These are phyloP conservation scores for Articulospora tetracladia DNA, from an alignment of 495 filamentous ascomycete species.

Conservation along the genomic window DNA sequence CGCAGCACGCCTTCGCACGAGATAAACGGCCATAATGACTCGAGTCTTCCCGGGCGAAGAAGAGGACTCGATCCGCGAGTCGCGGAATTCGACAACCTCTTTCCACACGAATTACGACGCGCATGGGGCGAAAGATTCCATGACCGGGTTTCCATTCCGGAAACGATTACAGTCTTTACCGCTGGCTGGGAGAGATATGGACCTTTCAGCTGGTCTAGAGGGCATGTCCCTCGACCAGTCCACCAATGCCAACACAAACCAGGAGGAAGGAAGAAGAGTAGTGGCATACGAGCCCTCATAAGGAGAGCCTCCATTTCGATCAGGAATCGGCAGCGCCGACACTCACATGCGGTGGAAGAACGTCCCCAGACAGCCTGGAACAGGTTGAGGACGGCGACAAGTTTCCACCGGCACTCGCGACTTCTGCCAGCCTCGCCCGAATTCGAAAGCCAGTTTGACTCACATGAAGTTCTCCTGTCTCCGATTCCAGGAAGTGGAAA, in stretches of 20 bases:
- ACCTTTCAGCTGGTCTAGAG: constrained; percentile 14
- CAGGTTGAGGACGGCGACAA: constrained; percentile 43
- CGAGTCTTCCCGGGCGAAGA: constrained; percentile 33
- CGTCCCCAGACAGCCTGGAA: constrained; percentile 42
- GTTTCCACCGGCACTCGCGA: constrained; percentile 40
- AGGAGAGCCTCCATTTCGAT: constrained; percentile 48
- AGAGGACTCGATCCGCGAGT: constrained; percentile 30
- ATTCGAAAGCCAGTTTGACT: constrained; percentile 9
- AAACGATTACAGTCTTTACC: constrained; percentile 30
- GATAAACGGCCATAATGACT: constrained; percentile 9
- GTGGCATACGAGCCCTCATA: constrained; percentile 38
- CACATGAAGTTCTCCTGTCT: constrained; percentile 14
- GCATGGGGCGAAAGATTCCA: constrained; percentile 7
- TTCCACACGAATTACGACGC: constrained; percentile 16
- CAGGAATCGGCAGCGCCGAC: constrained; percentile 42
- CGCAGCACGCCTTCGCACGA: not conserved
- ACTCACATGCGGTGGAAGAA: constrained; percentile 36
- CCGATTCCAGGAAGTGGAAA: constrained; percentile 44
- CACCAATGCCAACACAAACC: not conserved
- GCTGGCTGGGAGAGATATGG: constrained; percentile 13
- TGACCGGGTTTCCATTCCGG: constrained; percentile 21
- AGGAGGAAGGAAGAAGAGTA: constrained; percentile 14
- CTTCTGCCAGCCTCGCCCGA: constrained; percentile 8
- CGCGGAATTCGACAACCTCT: constrained; percentile 23
- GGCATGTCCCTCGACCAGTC: constrained; percentile 6